Evolutionary conservation across 2,329 filamentous ascomycete genomes (phyloP).

Genomic region (Cladosporium austrohemisphaericum): DNA sequence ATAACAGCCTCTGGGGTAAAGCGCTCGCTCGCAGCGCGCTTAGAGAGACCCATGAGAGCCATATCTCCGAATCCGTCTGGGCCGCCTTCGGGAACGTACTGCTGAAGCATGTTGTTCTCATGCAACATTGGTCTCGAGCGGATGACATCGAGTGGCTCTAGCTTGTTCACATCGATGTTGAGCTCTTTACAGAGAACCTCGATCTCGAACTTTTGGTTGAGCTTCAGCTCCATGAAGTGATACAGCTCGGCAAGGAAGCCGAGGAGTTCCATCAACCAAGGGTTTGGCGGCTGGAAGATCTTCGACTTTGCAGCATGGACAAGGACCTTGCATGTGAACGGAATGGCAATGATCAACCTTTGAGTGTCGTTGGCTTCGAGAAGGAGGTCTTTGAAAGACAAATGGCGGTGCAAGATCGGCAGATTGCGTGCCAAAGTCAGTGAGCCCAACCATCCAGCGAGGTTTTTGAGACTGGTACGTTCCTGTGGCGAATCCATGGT

Average conservation of each 20-base stretch:
- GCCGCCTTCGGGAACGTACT: conserved; percentile 44
- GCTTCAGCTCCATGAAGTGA: conserved; percentile 84
- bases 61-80: conserved; percentile 80
- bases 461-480: conserved; percentile 83
- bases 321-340: conserved; percentile 95
- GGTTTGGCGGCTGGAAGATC: conserved; percentile 91
- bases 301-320: conserved; percentile 78
- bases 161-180: conserved; percentile 84
- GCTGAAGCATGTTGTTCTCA: conserved; percentile 31
- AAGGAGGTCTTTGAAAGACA: conserved; percentile 93
- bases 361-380: conserved; percentile 93
- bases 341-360: conserved; percentile 85
- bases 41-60: conserved; percentile 63
- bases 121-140: conserved; percentile 59
- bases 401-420: conserved; percentile 92
- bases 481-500: conserved; percentile 83
- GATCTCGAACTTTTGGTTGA: conserved; percentile 98
- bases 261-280: conserved; percentile 96
- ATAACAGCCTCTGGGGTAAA: conserved; percentile 75
- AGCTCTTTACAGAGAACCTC: conserved; percentile 94
- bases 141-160: conserved; percentile 83
- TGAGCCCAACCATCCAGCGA: conserved; percentile 89
- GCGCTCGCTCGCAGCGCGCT: conserved; percentile 61
- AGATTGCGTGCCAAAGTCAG: conserved; percentile 90
- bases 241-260: conserved; percentile 89